These are phyloP conservation scores for Aspergillus eucalypticola DNA, from an alignment of 2,329 filamentous ascomycete species.

Conservation along the genomic window DNA sequence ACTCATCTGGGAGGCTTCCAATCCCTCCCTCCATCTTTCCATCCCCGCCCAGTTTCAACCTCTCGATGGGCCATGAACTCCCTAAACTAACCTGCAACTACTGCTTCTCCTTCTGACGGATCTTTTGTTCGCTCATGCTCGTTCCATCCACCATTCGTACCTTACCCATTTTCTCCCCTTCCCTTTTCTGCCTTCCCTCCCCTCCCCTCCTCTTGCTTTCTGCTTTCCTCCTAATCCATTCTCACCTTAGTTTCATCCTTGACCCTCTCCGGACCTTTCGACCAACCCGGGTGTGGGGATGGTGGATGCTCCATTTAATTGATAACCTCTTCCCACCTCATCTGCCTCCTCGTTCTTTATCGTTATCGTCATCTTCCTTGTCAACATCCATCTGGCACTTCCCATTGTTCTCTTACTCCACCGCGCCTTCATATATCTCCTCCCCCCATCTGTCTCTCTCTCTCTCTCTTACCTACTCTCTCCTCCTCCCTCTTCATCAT, in stretches of 20 bases:
- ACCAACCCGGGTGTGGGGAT: conserved; percentile 17
- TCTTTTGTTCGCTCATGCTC: conserved; percentile 7
- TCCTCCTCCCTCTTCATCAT: conserved; percentile 1
- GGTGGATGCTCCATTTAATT: conserved; percentile 15
- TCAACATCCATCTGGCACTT: conserved; percentile 1
- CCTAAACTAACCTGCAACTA: conserved; percentile 11
- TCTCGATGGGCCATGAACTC: conserved; percentile 13
- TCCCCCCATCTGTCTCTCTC: conserved; percentile 13
- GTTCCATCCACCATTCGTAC: background rate
- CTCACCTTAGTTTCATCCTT: conserved; percentile 11
- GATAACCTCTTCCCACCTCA: conserved; percentile 11
- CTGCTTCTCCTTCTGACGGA: conserved; percentile 14
- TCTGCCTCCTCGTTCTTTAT: conserved; percentile 12
- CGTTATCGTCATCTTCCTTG: conserved; percentile 11
- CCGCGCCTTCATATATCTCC: conserved; percentile 1
- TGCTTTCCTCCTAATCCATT: conserved; percentile 7
- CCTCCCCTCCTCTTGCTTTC: background rate
- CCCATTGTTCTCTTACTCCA: background rate
- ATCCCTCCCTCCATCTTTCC: conserved; percentile 11
- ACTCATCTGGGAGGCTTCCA: conserved; percentile 16
- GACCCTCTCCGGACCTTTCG: conserved; percentile 15
- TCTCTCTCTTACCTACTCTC: background rate
- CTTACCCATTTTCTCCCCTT: background rate
- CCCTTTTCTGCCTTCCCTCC: background rate
- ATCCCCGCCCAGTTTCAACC: conserved; percentile 14